phyloP scores from a whole-genome alignment of 2,329 filamentous ascomycete species.

The Mycosphaerella arachidis region DNA sequence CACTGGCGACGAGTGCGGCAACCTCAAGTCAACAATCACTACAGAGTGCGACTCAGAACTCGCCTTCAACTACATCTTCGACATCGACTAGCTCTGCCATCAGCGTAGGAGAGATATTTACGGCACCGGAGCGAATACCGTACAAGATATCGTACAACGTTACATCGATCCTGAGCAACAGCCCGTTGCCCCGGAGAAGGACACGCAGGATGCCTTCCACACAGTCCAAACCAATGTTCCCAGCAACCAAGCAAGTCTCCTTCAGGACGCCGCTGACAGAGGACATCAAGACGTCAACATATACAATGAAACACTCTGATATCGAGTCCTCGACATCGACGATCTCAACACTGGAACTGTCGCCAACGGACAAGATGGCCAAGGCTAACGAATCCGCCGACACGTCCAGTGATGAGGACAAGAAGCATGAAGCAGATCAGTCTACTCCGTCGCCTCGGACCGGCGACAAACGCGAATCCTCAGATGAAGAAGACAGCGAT shows the following conservation, averaged over 20 bases:
- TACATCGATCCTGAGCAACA: slow-evolving; percentile 45
- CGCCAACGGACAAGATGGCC: slow-evolving; percentile 16
- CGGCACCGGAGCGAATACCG: slow-evolving; percentile 33
- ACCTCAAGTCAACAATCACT: slow-evolving; percentile 9
- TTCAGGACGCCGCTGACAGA: slow-evolving; percentile 55
- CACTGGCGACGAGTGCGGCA: slow-evolving; percentile 16
- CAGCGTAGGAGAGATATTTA: slow-evolving; percentile 26
- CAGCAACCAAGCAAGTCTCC: slow-evolving; percentile 53
- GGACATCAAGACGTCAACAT: slow-evolving; percentile 54
- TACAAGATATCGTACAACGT: slow-evolving; percentile 46
- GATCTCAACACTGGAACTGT: slow-evolving; percentile 27
- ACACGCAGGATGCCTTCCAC: slow-evolving; percentile 23
- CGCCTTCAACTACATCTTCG: slow-evolving; percentile 37
- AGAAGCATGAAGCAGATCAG: slow-evolving; percentile 3
- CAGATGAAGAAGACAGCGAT: slow-evolving; percentile 45
- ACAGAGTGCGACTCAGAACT: slow-evolving; percentile 16
- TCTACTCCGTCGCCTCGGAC: slow-evolving; percentile 16
- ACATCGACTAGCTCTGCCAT: slow-evolving; percentile 26
- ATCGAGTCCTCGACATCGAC: slow-evolving; percentile 40
- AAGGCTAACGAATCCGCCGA: not conserved
- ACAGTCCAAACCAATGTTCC: slow-evolving; percentile 46
- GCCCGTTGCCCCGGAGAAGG: slow-evolving; percentile 35
- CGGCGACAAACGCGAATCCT: slow-evolving; percentile 43
- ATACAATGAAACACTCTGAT: slow-evolving; percentile 54
- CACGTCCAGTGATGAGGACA: not conserved